phyloP scores from a whole-genome alignment of 2,329 filamentous ascomycete genomes.

The Trematosphaeria pertusa region DNA sequence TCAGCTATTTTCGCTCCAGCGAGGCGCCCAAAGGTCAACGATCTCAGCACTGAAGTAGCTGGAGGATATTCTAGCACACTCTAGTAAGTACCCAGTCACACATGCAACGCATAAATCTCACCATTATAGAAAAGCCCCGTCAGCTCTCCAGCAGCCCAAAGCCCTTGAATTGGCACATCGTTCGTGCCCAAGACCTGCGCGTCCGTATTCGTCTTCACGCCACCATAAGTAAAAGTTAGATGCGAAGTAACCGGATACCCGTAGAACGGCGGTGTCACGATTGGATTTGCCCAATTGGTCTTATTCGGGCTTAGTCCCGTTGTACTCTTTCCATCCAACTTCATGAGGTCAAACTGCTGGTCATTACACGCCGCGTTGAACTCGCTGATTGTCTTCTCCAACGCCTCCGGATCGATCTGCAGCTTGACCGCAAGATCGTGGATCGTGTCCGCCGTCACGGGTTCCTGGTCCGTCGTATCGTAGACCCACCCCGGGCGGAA shows the following conservation, averaged over 20 bases:
- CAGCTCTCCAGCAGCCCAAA: slow-evolving; percentile 45
- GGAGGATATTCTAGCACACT: slow-evolving; percentile 36
- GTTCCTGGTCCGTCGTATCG: slow-evolving; percentile 52
- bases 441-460: slow-evolving; percentile 50
- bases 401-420: slow-evolving; percentile 42
- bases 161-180: slow-evolving; percentile 36
- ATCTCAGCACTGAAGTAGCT: slow-evolving; percentile 39
- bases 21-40: slow-evolving; percentile 42
- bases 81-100: not conserved
- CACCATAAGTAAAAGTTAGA: slow-evolving; percentile 45
- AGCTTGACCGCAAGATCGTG: slow-evolving; percentile 47
- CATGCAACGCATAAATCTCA: not conserved
- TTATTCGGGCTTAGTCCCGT: slow-evolving; percentile 47
- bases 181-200: slow-evolving; percentile 50
- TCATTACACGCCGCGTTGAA: slow-evolving; percentile 51
- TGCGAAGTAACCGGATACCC: slow-evolving; percentile 38
- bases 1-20: slow-evolving; percentile 41
- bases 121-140: slow-evolving; percentile 45
- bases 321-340: slow-evolving; percentile 51
- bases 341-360: slow-evolving; percentile 51
- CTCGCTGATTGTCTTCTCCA: slow-evolving; percentile 49
- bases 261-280: slow-evolving; percentile 47
- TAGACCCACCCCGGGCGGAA: slow-evolving; percentile 54
- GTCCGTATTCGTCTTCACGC: slow-evolving; percentile 49
- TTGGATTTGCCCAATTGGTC: slow-evolving; percentile 52